Conservation (phyloP, 1,284 basidiomycete species). For the Microbotryum scabiosae region DNA sequence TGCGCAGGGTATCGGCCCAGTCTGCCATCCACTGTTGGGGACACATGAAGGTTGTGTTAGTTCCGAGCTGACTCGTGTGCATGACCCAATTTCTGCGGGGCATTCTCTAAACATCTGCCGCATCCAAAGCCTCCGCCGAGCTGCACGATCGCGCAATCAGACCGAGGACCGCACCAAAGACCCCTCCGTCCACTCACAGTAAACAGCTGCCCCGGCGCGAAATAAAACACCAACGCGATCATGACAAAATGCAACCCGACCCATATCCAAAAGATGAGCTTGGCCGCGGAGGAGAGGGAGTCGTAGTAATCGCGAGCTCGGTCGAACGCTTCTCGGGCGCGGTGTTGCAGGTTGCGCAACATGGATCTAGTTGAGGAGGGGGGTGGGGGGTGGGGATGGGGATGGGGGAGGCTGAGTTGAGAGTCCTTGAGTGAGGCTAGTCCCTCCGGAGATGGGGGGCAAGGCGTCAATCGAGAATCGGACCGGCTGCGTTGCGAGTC, state of each 20-base stretch:
- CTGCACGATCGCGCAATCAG: too few relatives aligned
- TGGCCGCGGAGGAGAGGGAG: neutral
- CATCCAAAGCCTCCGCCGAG: neutral
- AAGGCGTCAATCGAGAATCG: too few relatives aligned
- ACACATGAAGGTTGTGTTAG: neutral
- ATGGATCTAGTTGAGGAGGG: too few relatives aligned
- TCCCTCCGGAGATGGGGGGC: too few relatives aligned
- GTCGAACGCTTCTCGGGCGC: neutral
- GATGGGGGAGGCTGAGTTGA: too few relatives aligned
- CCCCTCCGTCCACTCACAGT: slow-evolving; percentile 10
- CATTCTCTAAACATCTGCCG: neutral
- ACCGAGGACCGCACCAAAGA: too few relatives aligned
- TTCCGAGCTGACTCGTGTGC: neutral
- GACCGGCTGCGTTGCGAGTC: too few relatives aligned
- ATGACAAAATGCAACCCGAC: slow-evolving; percentile 22
- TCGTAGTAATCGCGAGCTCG: slow-evolving; percentile 4
- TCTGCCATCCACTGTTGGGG: slow-evolving; percentile 56
- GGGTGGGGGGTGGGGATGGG: too few relatives aligned
- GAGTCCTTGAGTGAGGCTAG: too few relatives aligned
- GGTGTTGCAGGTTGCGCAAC: too few relatives aligned
- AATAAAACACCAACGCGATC: slow-evolving; percentile 43
- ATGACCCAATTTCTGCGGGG: neutral
- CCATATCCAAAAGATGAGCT: slow-evolving; percentile 13
- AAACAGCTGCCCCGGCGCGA: slow-evolving; percentile 55
- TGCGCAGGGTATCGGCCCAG: slow-evolving; percentile 54